phyloP scores from a whole-genome alignment of 2,329 filamentous ascomycete genomes.

The Eurotiales sp. region DNA sequence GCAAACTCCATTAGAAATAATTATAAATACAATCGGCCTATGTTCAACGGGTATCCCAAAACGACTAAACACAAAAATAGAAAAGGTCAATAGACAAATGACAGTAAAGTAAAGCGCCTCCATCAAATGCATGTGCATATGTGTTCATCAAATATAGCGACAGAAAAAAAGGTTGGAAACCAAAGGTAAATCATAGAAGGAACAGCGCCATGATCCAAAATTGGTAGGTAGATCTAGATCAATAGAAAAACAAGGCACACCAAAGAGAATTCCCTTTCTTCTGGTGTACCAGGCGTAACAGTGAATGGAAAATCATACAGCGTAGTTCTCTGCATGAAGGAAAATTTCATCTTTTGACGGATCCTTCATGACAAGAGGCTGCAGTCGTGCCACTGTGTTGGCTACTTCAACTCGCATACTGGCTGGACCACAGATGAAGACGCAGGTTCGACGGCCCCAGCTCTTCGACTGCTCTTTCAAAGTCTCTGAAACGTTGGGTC shows the following conservation, averaged over 20 bases:
- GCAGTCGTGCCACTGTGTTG: constrained; percentile 76
- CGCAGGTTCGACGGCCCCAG: constrained; percentile 78
- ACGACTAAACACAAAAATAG: constrained; percentile 5
- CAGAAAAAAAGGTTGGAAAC: neutral
- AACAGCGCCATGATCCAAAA: neutral
- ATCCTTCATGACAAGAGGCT: constrained; percentile 78
- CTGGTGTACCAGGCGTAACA: neutral
- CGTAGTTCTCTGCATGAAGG: constrained; percentile 92
- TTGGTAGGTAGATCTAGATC: neutral
- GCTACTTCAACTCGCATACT: constrained; percentile 84
- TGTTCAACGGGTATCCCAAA: constrained; percentile 9
- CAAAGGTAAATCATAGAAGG: neutral
- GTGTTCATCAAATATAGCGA: neutral
- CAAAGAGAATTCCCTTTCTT: neutral
- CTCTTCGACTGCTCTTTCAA: constrained; percentile 75
- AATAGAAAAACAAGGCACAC: too few species aligned
- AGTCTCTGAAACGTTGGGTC: constrained; percentile 84
- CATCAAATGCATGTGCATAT: constrained; percentile 5
- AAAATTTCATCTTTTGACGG: constrained; percentile 83
- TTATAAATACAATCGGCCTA: constrained; percentile 4
- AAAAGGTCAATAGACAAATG: neutral
- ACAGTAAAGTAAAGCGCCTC: constrained; percentile 2
- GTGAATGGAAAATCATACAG: constrained; percentile 51
- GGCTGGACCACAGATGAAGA: constrained; percentile 89
- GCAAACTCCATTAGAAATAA: too few species aligned